Evolutionary conservation across 2,329 filamentous ascomycete genomes (phyloP).

Genomic region (Colletotrichum magnum): DNA sequence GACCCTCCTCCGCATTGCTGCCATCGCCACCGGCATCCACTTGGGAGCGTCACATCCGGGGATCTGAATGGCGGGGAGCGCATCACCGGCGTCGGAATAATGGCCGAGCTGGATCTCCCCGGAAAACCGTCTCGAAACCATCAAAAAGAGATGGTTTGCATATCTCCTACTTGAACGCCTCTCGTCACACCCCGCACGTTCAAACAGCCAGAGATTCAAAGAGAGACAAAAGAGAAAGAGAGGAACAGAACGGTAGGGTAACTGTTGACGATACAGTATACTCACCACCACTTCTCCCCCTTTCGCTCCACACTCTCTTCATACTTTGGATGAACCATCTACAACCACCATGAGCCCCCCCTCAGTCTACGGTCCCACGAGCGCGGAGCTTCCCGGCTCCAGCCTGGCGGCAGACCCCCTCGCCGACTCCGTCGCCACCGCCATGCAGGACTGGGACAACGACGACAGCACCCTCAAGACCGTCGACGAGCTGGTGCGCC

Average conservation of each 20-base stretch:
- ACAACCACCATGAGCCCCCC: slow-evolving; percentile 36
- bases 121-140: slow-evolving; percentile 4
- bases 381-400: slow-evolving; percentile 29
- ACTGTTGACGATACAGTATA: slow-evolving; percentile 17
- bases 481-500: slow-evolving; percentile 46
- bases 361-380: slow-evolving; percentile 39
- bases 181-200: neutral
- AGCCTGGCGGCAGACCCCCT: slow-evolving; percentile 23
- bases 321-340: slow-evolving; percentile 25
- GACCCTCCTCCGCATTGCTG: slow-evolving; percentile 10
- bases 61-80: slow-evolving; percentile 14
- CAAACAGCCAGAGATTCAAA: no score
- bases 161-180: slow-evolving; percentile 7
- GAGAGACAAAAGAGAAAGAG: no score
- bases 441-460: slow-evolving; percentile 11
- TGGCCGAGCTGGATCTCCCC: slow-evolving; percentile 1
- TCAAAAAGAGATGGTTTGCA: slow-evolving; percentile 20
- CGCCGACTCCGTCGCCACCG: neutral
- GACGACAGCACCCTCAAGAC: slow-evolving; percentile 45
- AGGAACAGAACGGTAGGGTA: slow-evolving; percentile 5
- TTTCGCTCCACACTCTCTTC: no score
- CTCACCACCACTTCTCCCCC: neutral
- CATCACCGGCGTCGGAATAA: slow-evolving; percentile 26
- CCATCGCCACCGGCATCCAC: slow-evolving; percentile 9
- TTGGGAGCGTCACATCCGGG: neutral